These are phyloP conservation scores for Pseudocercospora cruenta DNA, from an alignment of 2,329 filamentous ascomycete genomes.

Conservation along the genomic window DNA sequence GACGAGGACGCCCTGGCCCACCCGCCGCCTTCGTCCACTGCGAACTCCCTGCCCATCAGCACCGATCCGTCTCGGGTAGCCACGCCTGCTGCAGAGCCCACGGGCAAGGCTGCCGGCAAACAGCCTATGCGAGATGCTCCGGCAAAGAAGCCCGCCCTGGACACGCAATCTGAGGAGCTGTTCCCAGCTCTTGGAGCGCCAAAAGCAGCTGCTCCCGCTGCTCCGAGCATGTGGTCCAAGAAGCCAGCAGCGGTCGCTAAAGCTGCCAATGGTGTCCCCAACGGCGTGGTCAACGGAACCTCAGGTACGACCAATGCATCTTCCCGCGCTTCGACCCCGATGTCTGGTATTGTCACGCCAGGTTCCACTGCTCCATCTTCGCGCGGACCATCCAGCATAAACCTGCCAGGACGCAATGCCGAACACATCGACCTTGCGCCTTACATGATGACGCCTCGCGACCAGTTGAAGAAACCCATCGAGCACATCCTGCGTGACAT, in stretches of 20 bases:
- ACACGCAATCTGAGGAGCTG: constrained; percentile 85
- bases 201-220: constrained; percentile 65
- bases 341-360: constrained; percentile 57
- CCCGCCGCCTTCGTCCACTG: constrained; percentile 54
- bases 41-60: constrained; percentile 50
- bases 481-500: constrained; percentile 86
- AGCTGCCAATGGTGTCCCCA: constrained; percentile 48
- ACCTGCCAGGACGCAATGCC: constrained; percentile 79
- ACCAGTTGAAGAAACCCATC: constrained; percentile 81
- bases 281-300: constrained; percentile 59
- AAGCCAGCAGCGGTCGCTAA: constrained; percentile 56
- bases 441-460: constrained; percentile 74
- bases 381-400: constrained; percentile 55
- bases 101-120: constrained; percentile 69
- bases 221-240: constrained; percentile 78
- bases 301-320: constrained; percentile 52
- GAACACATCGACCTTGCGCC: constrained; percentile 76
- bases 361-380: constrained; percentile 56
- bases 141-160: constrained; percentile 55
- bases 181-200: constrained; percentile 88
- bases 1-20: constrained; percentile 75
- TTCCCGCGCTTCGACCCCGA: constrained; percentile 66
- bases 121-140: constrained; percentile 61
- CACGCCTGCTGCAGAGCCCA: constrained; percentile 51
- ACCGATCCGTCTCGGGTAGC: constrained; percentile 40